Evolutionary conservation across 2,329 filamentous ascomycete genomes (phyloP).

Genomic region (Sporothrix curviconia): DNA sequence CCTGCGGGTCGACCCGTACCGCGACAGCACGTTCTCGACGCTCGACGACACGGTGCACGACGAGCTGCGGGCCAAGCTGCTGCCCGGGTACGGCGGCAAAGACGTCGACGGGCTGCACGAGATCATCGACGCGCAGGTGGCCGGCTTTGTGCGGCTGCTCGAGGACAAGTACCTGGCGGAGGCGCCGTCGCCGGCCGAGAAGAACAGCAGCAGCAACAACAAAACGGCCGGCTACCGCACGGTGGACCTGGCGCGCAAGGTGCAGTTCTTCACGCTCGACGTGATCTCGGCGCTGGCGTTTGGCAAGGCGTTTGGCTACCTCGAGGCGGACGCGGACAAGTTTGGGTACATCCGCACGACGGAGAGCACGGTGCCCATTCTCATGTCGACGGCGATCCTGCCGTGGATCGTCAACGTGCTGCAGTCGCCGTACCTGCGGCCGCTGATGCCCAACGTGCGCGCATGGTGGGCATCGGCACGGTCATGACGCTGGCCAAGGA

Average conservation of each 20-base stretch:
- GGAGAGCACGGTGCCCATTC: slow-evolving; percentile 30
- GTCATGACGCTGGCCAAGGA: slow-evolving; percentile 21
- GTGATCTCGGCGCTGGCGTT: slow-evolving; percentile 47
- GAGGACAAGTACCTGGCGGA: slow-evolving; percentile 32
- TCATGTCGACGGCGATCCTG: slow-evolving; percentile 37
- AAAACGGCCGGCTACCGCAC: slow-evolving; percentile 24
- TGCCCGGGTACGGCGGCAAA: slow-evolving; percentile 25
- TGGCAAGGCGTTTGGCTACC: slow-evolving; percentile 41
- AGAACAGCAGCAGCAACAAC: slow-evolving; percentile 35
- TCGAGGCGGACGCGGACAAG: slow-evolving; percentile 39
- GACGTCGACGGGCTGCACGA: slow-evolving; percentile 26
- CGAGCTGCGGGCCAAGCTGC: slow-evolving; percentile 31
- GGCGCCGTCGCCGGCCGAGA: slow-evolving; percentile 29
- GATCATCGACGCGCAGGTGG: slow-evolving; percentile 40
- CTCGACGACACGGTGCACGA: slow-evolving; percentile 41
- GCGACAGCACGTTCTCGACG: slow-evolving; percentile 45
- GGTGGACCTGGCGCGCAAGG: slow-evolving; percentile 39
- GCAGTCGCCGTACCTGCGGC: slow-evolving; percentile 33
- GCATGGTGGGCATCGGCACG: slow-evolving; percentile 18
- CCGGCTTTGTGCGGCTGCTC: slow-evolving; percentile 39
- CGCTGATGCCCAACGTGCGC: slow-evolving; percentile 18
- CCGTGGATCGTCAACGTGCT: slow-evolving; percentile 35
- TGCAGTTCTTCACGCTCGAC: slow-evolving; percentile 49
- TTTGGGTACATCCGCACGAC: slow-evolving; percentile 36
- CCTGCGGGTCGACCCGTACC: slow-evolving; percentile 42